A percentile compares a stretch with the other conserved stretches of the same genome.
Evolutionary conservation across 2,329 filamentous ascomycete species (phyloP).

Genomic region (Hypoxylon sp.): DNA sequence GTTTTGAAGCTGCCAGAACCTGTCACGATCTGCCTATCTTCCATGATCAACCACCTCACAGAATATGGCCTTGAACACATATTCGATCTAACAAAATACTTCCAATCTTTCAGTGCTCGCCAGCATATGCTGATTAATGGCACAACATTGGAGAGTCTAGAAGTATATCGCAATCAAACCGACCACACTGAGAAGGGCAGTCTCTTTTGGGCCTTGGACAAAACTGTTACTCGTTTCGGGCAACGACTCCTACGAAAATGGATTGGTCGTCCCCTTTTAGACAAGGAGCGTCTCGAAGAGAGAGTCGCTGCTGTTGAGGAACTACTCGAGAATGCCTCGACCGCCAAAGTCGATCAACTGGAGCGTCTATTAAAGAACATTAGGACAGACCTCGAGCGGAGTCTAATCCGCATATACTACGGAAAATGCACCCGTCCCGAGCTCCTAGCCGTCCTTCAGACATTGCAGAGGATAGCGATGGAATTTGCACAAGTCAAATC

Average conservation of each 20-base stretch:
- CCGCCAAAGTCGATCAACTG: slow-evolving; percentile 79
- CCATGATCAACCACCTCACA: slow-evolving; percentile 93
- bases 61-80: slow-evolving; percentile 96
- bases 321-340: slow-evolving; percentile 78
- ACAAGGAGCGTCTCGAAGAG: slow-evolving; percentile 80
- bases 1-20: slow-evolving; percentile 87
- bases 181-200: slow-evolving; percentile 89
- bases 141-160: slow-evolving; percentile 92
- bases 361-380: slow-evolving; percentile 79
- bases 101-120: slow-evolving; percentile 92
- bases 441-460: slow-evolving; percentile 86
- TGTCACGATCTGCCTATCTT: slow-evolving; percentile 91
- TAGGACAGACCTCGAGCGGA: slow-evolving; percentile 89
- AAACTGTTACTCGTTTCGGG: slow-evolving; percentile 91
- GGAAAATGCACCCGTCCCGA: slow-evolving; percentile 94
- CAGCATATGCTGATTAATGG: slow-evolving; percentile 97
- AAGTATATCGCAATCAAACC: slow-evolving; percentile 96
- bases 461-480: slow-evolving; percentile 83
- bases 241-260: slow-evolving; percentile 91
- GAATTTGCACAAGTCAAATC: slow-evolving; percentile 80
- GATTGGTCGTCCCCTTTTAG: slow-evolving; percentile 91
- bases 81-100: slow-evolving; percentile 96
- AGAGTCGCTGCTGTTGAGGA: slow-evolving; percentile 90
- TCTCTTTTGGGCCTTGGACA: slow-evolving; percentile 95
- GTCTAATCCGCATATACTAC: slow-evolving; percentile 95